Evolutionary conservation across 2,329 filamentous ascomycete species (phyloP), one percentile per base, ranked within the genome.

Genomic region (Fusarium sp.): DNA sequence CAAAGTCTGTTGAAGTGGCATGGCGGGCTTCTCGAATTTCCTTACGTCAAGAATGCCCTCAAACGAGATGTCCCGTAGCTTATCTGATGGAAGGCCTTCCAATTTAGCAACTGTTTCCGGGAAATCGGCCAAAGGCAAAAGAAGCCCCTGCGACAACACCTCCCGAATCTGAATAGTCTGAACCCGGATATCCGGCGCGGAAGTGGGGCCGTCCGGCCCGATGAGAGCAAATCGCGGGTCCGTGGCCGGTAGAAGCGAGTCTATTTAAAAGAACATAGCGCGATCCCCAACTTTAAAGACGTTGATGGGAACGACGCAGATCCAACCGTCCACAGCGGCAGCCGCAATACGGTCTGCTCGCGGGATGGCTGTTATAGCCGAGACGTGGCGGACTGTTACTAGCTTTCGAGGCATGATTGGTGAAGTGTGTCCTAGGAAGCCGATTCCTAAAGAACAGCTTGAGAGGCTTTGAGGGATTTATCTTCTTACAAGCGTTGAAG

Each of bases 241-340:
- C 16, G 56, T 60, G 16, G 55, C 64, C 42, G 75, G 75, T 6
- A 77, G 61, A n/a, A 77, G 62, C 35, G 68, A 70, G 61, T 76
- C 75, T 23, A 77, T 76, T 48, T 77, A 73, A 37, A 77, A 73
- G 48, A 73, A 77, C 4, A 77, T 48, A 3, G 66, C 75, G 11
- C 59, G 44, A 35, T 73, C 75, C 15, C 73, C 69, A 3, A 29
- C 29, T 15, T 68, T n/a, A 33, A 77, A 77, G 10, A 59, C 41
- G 14, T 61, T 65, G 7, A 52, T 31, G 18, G 60, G 29, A 23
- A 77, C 72, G n/a, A 77, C 41, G 49, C 75, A 76, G 25, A 61
- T 70, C 75, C 75, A 77, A 39, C 72, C 73, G 45, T 73, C 75
- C 39, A 77, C 48, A 7, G 75, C 60, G 38, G 69, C 75, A 33